Evolutionary conservation across 495 filamentous ascomycete species (phyloP), one percentile per base, ranked within the genome.

Genomic region (Tuber umbilicatum): DNA sequence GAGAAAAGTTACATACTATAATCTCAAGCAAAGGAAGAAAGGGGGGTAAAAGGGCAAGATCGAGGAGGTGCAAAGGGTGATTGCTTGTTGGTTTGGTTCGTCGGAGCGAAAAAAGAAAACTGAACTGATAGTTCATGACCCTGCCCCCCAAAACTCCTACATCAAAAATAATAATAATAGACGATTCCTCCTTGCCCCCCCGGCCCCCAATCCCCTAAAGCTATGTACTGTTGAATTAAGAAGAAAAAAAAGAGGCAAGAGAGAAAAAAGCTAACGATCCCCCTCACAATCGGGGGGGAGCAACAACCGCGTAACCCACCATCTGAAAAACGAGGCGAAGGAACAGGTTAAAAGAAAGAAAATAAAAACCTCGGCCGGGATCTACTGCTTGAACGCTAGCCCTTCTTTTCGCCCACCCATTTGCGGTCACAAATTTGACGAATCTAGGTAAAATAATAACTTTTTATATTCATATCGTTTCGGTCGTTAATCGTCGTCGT

Each of bases 381-480:
- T 64, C 55, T 64, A 64, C 55, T 31, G 55, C 27, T 35, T 17
- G 55, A 64, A 64, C 14, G 27, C 55, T 64, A 64, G 55, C 55
- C n/a, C 55, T 64, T 64, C 55, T 64, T 31, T 17, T 27, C 55
- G 17, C 55, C 55, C 10, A 64, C 55, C 27, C 55, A 64, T 27
- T 64, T 17, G 55, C 55, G 27, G 55, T 35, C 55, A 64, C 55
- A 35, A 64, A 64, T 35, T 79, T 72, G 75, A 79, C 72, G 78
- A 69, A 70, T 79, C 77, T 79, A 79, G 77, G 72, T 69, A 79
- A 78, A 79, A 72, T 72, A 78, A 78, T 74, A 79, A 79, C 77
- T 79, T 78, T 78, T 79, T 47, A 76, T 75, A 69, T 74, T 78
- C 55, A 64, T 64, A 17, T 79, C 77, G 75, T 79, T 79, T 70